A percentile compares a stretch with the other conserved stretches of the same genome.
phyloP scores from a whole-genome alignment of 148 eudicot genomes.

The Rhododendron simsii region DNA sequence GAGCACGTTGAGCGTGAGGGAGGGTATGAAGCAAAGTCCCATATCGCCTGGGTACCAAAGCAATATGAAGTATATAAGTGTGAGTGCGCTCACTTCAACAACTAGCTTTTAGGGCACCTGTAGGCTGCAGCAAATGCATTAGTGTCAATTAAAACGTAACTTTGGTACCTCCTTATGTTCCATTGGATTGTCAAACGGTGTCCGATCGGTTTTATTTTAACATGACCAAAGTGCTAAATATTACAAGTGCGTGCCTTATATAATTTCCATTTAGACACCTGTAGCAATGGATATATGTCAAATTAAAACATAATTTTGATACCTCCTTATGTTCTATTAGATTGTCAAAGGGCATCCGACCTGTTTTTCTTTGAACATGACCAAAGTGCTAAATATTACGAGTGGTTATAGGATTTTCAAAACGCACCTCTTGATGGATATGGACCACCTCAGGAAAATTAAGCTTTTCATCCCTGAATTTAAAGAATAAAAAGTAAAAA shows the following conservation, averaged over 20 bases:
- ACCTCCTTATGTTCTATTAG: neutral
- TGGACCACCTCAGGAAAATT: constrained; percentile 69
- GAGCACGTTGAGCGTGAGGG: too few species aligned
- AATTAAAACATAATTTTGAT: neutral
- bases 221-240: neutral
- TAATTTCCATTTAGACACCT: neutral
- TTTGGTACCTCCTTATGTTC: neutral
- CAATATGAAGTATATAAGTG: too few species aligned
- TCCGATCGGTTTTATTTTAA: neutral
- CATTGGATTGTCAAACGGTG: neutral
- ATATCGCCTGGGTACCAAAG: too few species aligned
- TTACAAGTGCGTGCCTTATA: neutral
- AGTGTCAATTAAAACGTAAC: neutral
- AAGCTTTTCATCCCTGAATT: constrained; percentile 72
- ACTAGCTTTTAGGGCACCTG: too few species aligned
- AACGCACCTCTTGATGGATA: constrained; percentile 71
- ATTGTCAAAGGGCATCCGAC: neutral
- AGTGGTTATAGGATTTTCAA: neutral
- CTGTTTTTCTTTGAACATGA: neutral
- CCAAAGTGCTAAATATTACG: neutral
- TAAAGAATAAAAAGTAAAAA: neutral
- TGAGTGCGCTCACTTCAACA: too few species aligned
- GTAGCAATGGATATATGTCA: neutral
- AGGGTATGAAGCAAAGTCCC: too few species aligned
- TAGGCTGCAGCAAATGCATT: too few species aligned